A percentile compares a stretch with the other conserved stretches of the same genome.
phyloP scores from a whole-genome alignment of 495 filamentous ascomycete genomes.

The Podospora anserina region DNA sequence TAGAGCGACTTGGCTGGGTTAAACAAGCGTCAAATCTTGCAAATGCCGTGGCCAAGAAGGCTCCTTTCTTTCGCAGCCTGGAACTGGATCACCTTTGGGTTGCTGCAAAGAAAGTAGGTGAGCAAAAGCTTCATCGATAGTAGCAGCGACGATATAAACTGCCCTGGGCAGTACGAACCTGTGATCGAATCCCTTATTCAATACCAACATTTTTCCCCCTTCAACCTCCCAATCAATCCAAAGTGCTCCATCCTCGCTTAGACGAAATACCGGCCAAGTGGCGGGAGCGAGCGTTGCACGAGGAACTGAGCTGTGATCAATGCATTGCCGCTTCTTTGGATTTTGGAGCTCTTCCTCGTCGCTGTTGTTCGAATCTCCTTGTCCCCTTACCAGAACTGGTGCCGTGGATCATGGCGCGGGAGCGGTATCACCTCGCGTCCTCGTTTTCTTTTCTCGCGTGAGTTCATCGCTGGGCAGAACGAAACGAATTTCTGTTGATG shows the following conservation, averaged over 20 bases:
- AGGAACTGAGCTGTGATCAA: too few species aligned
- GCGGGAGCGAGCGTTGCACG: too few species aligned
- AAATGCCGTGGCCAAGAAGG: not conserved
- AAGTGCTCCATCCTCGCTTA: too few species aligned
- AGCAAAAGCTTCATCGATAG: too few species aligned
- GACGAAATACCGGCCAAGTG: too few species aligned
- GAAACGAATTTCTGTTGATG: too few species aligned
- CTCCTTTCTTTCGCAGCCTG: not conserved
- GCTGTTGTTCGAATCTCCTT: not conserved
- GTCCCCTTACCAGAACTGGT: not conserved
- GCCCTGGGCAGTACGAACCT: not conserved
- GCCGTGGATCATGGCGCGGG: not conserved
- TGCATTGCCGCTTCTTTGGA: not conserved
- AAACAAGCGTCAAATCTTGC: not conserved
- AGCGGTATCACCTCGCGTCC: not conserved
- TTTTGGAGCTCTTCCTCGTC: not conserved
- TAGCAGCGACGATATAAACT: too few species aligned
- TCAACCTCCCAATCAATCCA: too few species aligned
- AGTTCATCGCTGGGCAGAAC: too few species aligned
- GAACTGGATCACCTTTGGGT: not conserved
- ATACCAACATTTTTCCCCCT: too few species aligned
- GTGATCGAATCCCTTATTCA: not conserved
- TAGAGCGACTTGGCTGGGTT: not conserved
- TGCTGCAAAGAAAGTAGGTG: too few species aligned
- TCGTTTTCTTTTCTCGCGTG: not conserved